Base-by-base conservation (phyloP, 2,329 filamentous ascomycete species). In the Metarhizium guizhouense region DNA sequence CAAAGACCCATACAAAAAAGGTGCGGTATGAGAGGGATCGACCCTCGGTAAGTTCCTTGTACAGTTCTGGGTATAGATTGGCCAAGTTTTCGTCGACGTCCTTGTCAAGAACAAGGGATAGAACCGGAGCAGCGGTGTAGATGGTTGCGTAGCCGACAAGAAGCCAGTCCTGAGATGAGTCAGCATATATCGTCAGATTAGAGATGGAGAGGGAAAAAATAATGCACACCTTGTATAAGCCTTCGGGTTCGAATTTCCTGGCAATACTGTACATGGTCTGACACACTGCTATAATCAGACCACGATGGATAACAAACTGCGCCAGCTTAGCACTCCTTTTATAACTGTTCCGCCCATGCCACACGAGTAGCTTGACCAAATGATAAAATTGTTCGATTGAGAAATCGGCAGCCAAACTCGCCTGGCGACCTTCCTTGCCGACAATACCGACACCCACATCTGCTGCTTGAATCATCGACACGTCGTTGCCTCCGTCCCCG, bases 201-300 rank as follows among this genome's bases (percentile, higher is more conserved):
- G 18, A 32, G 13, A 56, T 32, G 14, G 51, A 13, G 38, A 34
- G 25, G 25, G 25, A 25, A 5, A 51, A 8, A 18, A 18, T 14
- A 11, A 40, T 32, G 62, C 71, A 43, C 59, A 81, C 79, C 72
- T 86, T 90, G 77, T 97, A 99, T 8, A 99, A 76, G 34, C 93
- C 94, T 64, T 95, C 90, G 0, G 94, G 95, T 68, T 96, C 90
- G 67, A 96, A 96, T 58, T 87, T 83, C 57, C 90, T 87, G 6
- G 93, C 92, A 59, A 97, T 95, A 68, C 89, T 95, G 76, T 93
- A 99, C 80, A 99, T 91, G 0, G 94, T 97, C 74, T 99, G 94
- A 65, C 92, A 96, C 32, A 97, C 91, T 54, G 84, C 87, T 66
- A 99, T 95, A 65, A 99, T 96, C 48, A 99, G 77, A 52, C 94